Conservation (phyloP, 2,329 filamentous ascomycete species). For the Didymella exigua region DNA sequence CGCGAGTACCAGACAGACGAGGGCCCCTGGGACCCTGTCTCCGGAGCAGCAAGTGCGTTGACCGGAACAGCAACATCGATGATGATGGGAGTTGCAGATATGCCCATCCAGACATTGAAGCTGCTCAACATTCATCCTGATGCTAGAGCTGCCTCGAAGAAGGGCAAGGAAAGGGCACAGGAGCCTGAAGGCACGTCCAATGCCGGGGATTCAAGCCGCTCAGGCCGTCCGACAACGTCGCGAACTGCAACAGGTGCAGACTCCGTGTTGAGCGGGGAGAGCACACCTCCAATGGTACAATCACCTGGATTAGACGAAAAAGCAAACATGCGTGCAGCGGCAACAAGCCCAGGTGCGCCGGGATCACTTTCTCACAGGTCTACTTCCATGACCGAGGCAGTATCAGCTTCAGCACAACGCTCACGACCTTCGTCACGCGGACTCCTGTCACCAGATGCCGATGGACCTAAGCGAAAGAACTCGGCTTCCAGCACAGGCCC, state of each 20-base stretch:
- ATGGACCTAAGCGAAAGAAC: conserved; percentile 21
- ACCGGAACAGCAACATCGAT: conserved; percentile 83
- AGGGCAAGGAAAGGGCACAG: conserved; percentile 34
- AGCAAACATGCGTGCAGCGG: conserved; percentile 15
- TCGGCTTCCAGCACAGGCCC: conserved; percentile 27
- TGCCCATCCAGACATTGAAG: conserved; percentile 62
- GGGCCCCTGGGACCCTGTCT: conserved; percentile 49
- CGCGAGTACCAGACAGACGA: conserved; percentile 49
- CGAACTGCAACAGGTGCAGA: conserved; percentile 21
- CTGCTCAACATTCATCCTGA: conserved; percentile 54
- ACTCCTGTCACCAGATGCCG: conserved; percentile 6
- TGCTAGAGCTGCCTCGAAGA: conserved; percentile 26
- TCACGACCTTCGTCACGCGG: conserved; percentile 37
- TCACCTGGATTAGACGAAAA: conserved; percentile 16
- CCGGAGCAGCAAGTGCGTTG: conserved; percentile 70
- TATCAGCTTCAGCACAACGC: conserved; percentile 37
- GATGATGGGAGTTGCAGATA: conserved; percentile 80
- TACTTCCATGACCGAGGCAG: conserved; percentile 42
- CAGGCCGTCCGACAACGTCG: conserved; percentile 19
- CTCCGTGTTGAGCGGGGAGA: conserved; percentile 26
- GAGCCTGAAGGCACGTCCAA: conserved; percentile 16
- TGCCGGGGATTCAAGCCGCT: conserved; percentile 22
- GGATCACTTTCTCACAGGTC: conserved; percentile 33
- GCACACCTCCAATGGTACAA: conserved; percentile 26
- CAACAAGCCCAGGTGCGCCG: conserved; percentile 21